Percentiles rank a stretch among this genome's conserved stretches.
phyloP scores from a whole-genome alignment of 2,329 filamentous ascomycete species.

The Colletotrichum caudatum region DNA sequence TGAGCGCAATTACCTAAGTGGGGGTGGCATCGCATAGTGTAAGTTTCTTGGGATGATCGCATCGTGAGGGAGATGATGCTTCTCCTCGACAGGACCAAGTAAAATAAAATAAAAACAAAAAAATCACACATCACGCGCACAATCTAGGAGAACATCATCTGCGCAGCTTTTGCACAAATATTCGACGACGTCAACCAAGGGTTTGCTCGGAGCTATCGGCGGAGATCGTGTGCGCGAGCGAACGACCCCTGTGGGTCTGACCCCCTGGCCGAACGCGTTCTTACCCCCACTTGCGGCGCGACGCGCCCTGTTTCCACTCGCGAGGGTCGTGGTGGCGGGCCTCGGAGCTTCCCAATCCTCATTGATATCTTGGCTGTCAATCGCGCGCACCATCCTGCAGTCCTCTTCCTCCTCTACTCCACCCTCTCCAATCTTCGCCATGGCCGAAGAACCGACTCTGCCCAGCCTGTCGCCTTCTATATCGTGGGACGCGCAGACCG shows the following conservation, averaged over 20 bases:
- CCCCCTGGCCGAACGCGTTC: conserved; percentile 26
- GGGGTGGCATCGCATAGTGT: not conserved
- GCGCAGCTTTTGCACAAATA: no score
- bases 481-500: conserved; percentile 54
- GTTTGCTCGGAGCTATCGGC: conserved; percentile 35
- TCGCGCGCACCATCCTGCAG: conserved; percentile 9
- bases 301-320: conserved; percentile 21
- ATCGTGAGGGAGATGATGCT: not conserved
- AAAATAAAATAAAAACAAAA: not conserved
- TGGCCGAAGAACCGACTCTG: conserved; percentile 58
- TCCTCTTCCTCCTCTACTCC: not conserved
- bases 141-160: not conserved
- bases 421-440: conserved; percentile 39
- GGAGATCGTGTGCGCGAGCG: conserved; percentile 37
- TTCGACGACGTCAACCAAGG: not conserved
- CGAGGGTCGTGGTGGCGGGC: conserved; percentile 29
- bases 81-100: not conserved
- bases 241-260: conserved; percentile 12
- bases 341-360: conserved; percentile 26
- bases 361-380: conserved; percentile 7
- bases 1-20: not conserved
- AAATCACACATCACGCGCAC: not conserved
- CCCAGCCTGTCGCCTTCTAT: conserved; percentile 53
- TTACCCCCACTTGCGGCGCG: conserved; percentile 36
- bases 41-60: not conserved